Base-by-base conservation (phyloP, 169 alveolate species). In the Theileria annulata region DNA sequence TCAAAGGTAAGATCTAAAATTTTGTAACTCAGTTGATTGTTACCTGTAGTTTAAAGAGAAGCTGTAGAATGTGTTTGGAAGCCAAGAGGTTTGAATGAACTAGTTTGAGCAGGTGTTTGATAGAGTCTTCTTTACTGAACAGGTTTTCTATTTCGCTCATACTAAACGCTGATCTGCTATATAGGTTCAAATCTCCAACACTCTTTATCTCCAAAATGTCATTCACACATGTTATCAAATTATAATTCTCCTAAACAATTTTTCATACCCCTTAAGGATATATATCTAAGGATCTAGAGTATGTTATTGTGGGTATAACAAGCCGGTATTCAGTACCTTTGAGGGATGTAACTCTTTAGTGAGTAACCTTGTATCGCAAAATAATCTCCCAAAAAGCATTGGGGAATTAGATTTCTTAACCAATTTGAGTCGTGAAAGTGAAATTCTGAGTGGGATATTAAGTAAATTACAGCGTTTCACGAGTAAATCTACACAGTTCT, bases 1-100 rank as follows among this genome's bases (percentile, higher is more conserved):
- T 96, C 83, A 98, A 90, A 27, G 99, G 99, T 67, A 98, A 88
- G 31, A 96, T 92, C 89, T 94, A 27, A 67, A 71, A 49, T 35
- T n/a, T 49, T 1, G 8, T 12, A 19, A 19, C 25, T 1, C 33
- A 0, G 77, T 33, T 27, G 0, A 63, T 1, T 25, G 2, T 3
- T 63, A 73, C 90, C 42, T 84, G 90, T 27, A 84, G 71, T 73
- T 84, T 84, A n/a, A 84, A 48, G 3, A 84, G 67, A 51, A 77
- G 42, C 47, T 84, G 63, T 56, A 84, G 58, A 2, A 83, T 19
- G 77, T 84, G 80, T n/a, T 60, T 56, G 3, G 85, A 42, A 28
- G 77, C 70, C 56, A 75, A 59, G 17, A 79, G 63, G 58, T 77
- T 84, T 17, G 84, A 69, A 48, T 84, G 87, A 2, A 68, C 84